Evolutionary conservation across 495 filamentous ascomycete species (phyloP).

Genomic region (Cercophora sp.): DNA sequence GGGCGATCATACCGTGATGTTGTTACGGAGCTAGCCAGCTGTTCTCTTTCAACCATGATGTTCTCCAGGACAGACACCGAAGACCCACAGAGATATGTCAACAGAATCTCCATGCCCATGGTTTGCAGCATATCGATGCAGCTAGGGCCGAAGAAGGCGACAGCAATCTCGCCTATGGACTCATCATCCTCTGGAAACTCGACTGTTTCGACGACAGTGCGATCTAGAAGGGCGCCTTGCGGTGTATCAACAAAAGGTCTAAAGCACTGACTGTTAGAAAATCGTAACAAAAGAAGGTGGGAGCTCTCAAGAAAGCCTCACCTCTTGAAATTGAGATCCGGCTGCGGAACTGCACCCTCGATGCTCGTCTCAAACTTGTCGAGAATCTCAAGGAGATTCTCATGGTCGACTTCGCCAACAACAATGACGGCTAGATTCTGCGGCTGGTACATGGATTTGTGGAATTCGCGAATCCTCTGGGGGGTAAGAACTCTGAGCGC

Average conservation of each 20-base stretch:
- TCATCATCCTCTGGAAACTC: conserved; percentile 98
- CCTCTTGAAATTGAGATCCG: conserved; percentile 70
- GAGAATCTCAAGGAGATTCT: conserved; percentile 70
- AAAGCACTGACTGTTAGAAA: background rate
- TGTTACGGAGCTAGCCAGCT: conserved; percentile 77
- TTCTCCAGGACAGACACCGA: conserved; percentile 91
- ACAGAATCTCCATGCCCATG: conserved; percentile 68
- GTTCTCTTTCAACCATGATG: conserved; percentile 86
- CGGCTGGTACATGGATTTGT: conserved; percentile 96
- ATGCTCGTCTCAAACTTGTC: conserved; percentile 88
- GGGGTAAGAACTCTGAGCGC: conserved; percentile 78
- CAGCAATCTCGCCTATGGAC: conserved; percentile 76
- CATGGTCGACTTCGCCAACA: conserved; percentile 83
- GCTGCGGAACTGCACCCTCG: conserved; percentile 69
- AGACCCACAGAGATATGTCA: conserved; percentile 85
- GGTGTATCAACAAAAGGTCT: conserved; percentile 76
- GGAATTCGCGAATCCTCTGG: conserved; percentile 86
- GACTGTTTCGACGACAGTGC: conserved; percentile 69
- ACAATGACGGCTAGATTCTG: conserved; percentile 90
- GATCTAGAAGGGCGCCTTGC: conserved; percentile 63
- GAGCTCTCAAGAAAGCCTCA: conserved; percentile 18
- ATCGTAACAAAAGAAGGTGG: background rate
- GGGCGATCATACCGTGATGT: conserved; percentile 73
- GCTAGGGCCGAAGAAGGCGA: conserved; percentile 81
- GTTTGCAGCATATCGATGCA: conserved; percentile 60